Conservation (phyloP, 2,329 filamentous ascomycete species). For the Talaromyces pinophilus region DNA sequence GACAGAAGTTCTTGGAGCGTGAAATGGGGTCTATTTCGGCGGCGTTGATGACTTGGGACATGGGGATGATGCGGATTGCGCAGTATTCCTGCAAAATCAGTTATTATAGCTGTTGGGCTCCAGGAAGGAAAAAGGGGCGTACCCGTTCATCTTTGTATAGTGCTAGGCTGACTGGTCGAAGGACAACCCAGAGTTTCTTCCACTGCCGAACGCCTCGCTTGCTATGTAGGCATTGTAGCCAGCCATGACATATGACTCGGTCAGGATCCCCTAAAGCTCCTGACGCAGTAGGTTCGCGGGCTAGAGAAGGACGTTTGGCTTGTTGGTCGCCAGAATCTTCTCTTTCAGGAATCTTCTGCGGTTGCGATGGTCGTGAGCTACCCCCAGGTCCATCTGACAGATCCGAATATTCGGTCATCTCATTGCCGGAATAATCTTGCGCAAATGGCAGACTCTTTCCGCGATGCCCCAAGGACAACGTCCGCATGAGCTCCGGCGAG, state of each 20-base stretch:
- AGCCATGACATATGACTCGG: slow-evolving; percentile 90
- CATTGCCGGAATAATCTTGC: slow-evolving; percentile 63
- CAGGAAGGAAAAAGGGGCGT: slow-evolving; percentile 21
- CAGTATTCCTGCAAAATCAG: slow-evolving; percentile 68
- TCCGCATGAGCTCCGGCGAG: slow-evolving; percentile 39
- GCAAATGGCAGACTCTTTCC: slow-evolving; percentile 36
- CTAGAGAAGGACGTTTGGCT: slow-evolving; percentile 9
- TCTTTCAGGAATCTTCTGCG: slow-evolving; percentile 24
- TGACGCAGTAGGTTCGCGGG: slow-evolving; percentile 11
- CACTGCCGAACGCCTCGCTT: slow-evolving; percentile 82
- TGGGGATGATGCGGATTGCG: slow-evolving; percentile 76
- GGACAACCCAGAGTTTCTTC: slow-evolving; percentile 92
- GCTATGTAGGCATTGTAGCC: slow-evolving; percentile 79
- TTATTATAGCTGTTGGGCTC: too few species aligned
- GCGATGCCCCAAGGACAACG: slow-evolving; percentile 32
- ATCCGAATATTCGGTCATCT: slow-evolving; percentile 79
- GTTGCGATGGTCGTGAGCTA: slow-evolving; percentile 26
- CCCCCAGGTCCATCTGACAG: slow-evolving; percentile 65
- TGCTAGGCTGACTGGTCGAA: slow-evolving; percentile 79
- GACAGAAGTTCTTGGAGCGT: slow-evolving; percentile 78
- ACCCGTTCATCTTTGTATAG: slow-evolving; percentile 84
- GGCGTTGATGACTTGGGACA: slow-evolving; percentile 79
- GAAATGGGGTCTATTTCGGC: slow-evolving; percentile 90
- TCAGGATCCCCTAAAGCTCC: slow-evolving; percentile 64
- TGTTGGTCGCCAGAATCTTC: slow-evolving; percentile 4